phyloP scores from a whole-genome alignment of 306 rosid genomes.

The Acacia crassicarpa region DNA sequence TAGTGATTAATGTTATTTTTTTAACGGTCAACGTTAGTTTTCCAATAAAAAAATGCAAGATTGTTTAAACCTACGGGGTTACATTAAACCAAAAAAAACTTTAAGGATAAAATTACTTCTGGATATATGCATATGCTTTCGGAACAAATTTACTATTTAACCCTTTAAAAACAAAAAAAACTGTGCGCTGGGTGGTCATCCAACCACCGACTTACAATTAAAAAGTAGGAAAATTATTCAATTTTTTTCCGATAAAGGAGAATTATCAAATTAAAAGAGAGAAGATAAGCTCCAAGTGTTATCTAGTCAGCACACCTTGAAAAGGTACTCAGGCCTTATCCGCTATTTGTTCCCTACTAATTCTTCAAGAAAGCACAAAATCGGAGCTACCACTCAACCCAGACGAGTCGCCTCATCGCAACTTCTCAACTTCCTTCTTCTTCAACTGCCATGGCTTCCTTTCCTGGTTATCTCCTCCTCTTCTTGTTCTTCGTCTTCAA shows the following conservation, averaged over 20 bases:
- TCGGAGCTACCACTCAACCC: background rate
- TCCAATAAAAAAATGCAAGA: no score
- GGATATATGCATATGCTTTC: no score
- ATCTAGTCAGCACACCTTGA: constrained; percentile 28
- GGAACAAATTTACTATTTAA: no score
- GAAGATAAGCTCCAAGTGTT: constrained; percentile 25
- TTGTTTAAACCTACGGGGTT: no score
- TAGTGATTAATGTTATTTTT: no score
- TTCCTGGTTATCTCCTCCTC: background rate
- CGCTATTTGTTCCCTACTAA: background rate
- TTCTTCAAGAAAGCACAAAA: background rate
- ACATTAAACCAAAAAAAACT: no score
- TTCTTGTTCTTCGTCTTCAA: constrained; percentile 16
- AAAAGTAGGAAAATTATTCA: no score
- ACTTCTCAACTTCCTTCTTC: background rate
- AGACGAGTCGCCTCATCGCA: constrained; percentile 36
- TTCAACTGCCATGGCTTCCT: background rate
- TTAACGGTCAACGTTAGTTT: no score
- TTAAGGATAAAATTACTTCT: no score
- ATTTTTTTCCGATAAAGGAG: no score
- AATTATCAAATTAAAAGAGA: background rate
- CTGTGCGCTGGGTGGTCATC: background rate
- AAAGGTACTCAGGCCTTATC: constrained; percentile 19
- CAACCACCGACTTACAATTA: background rate
- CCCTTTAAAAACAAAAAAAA: no score